Evolutionary conservation across 1,284 basidiomycete species (phyloP), one percentile per base, ranked within the genome.

Genomic region (Moesziomyces parantarcticus): DNA sequence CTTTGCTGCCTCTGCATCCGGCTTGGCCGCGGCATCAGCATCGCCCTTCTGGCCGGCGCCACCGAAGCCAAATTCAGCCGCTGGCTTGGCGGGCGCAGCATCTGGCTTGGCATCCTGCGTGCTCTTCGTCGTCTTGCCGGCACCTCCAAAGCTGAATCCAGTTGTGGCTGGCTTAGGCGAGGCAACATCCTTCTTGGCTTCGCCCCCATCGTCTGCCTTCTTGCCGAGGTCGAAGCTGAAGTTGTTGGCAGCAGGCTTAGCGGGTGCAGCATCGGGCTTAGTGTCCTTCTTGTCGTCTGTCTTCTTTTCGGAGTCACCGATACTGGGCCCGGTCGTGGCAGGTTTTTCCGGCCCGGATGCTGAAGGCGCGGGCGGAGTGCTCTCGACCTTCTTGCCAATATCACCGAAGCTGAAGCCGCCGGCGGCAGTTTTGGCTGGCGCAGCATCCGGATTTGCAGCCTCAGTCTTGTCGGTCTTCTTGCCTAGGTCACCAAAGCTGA

Each of bases 401-500:
- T 42, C 16, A 20, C 39, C 55, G 23, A 64, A 64, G 46, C 54
- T 58, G 50, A 58, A 64, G 41, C 50, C 47, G 18, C 22, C 34
- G 21, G 21, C 26, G 2, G 51, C 42, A 36, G 50, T 51, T 42
- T 65, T 55, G 16, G 25, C 20, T 32, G 51, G 49, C 32, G 42
- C 26, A 10, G 56, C 29, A 13, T 32, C 20, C 11, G 53, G 14
- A 7, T 48, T 44, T 13, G 53, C 23, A 14, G 44, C 39, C 2
- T 25, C 45, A 3, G 47, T 48, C 29, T 47, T 26, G 11, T 48
- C 52, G 13, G 34, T 22, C 47, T 54, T 49, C 49, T 56, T 58
- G 29, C 43, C 55, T 3, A 59, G 48, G 34, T 48, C 39, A 16
- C 45, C 60, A 25, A 59, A 56, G 44, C 58, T 59, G 47, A 61